A percentile compares a stretch with the other conserved stretches of the same genome.
Evolutionary conservation across 495 filamentous ascomycete genomes (phyloP).

Genomic region (Xylaria intraflava): DNA sequence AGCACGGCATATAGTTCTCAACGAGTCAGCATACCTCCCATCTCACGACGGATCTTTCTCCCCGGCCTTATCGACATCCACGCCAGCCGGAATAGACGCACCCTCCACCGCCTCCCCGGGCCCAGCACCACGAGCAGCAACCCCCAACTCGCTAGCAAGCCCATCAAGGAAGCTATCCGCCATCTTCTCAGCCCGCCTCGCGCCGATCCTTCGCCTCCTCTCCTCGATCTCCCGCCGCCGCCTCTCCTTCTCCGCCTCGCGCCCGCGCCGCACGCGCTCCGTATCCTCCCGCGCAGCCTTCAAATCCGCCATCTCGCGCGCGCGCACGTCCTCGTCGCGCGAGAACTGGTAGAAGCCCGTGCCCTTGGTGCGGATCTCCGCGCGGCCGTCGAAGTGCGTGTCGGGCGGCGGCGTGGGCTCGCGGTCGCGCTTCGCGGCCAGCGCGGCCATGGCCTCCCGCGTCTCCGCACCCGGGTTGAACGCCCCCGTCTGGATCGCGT

Average conservation of each 20-base stretch:
- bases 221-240: conserved; percentile 41
- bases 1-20: too few relatives aligned
- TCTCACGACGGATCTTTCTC: background rate
- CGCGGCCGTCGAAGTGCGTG: conserved; percentile 75
- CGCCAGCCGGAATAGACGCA: background rate
- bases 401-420: conserved; percentile 69
- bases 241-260: conserved; percentile 40
- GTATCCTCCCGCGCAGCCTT: conserved; percentile 61
- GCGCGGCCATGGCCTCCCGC: conserved; percentile 54
- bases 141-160: conserved; percentile 34
- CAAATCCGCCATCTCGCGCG: conserved; percentile 69
- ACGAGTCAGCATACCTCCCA: too few relatives aligned
- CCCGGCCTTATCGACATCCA: background rate
- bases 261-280: conserved; percentile 51
- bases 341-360: conserved; percentile 87
- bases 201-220: conserved; percentile 42
- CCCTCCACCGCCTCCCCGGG: background rate
- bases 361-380: conserved; percentile 79
- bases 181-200: conserved; percentile 55
- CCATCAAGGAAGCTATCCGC: conserved; percentile 68
- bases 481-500: conserved; percentile 70
- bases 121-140: background rate
- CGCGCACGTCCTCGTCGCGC: conserved; percentile 56
- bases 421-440: conserved; percentile 68
- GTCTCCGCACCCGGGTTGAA: conserved; percentile 64